A percentile compares a stretch with the other conserved stretches of the same genome.
Conservation (phyloP, 78 protist genomes). For the Dictyostelium intermedium region DNA sequence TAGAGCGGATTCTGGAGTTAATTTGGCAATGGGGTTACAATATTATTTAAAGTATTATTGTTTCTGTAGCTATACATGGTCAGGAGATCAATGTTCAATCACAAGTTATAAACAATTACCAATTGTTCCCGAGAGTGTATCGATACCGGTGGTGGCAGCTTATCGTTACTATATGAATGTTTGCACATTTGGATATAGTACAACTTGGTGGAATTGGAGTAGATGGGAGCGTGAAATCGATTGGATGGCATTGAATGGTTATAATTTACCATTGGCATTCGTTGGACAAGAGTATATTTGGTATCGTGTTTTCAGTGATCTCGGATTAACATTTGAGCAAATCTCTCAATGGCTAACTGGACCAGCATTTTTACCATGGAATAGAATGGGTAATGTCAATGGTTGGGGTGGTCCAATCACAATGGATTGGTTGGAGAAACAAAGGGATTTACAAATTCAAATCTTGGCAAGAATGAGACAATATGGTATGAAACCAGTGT, state of each 20-base stretch:
- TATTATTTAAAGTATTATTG: conserved; percentile 52
- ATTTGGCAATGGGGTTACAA: conserved; percentile 45
- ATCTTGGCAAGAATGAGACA: conserved; percentile 82
- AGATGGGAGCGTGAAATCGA: conserved; percentile 91
- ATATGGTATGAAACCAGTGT: conserved; percentile 87
- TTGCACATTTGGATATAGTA: conserved; percentile 83
- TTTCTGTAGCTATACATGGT: conserved; percentile 46
- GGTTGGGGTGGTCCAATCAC: conserved; percentile 90
- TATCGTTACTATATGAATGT: conserved; percentile 88
- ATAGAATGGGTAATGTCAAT: conserved; percentile 91
- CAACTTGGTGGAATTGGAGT: conserved; percentile 84
- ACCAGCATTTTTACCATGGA: conserved; percentile 94
- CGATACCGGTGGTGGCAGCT: not conserved
- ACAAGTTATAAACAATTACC: not conserved
- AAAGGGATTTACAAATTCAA: conserved; percentile 59
- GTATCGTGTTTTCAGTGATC: conserved; percentile 55
- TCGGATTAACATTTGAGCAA: conserved; percentile 74
- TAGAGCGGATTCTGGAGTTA: conserved; percentile 23
- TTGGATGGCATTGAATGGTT: conserved; percentile 93
- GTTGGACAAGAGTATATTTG: conserved; percentile 91
- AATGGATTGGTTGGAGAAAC: conserved; percentile 51
- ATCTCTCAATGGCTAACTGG: conserved; percentile 81
- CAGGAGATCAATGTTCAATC: conserved; percentile 47
- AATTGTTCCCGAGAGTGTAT: not conserved
- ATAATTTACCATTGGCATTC: conserved; percentile 89